These are phyloP conservation scores for Lecanicillium sp. DNA, from an alignment of 2,329 filamentous ascomycete species.

Conservation along the genomic window DNA sequence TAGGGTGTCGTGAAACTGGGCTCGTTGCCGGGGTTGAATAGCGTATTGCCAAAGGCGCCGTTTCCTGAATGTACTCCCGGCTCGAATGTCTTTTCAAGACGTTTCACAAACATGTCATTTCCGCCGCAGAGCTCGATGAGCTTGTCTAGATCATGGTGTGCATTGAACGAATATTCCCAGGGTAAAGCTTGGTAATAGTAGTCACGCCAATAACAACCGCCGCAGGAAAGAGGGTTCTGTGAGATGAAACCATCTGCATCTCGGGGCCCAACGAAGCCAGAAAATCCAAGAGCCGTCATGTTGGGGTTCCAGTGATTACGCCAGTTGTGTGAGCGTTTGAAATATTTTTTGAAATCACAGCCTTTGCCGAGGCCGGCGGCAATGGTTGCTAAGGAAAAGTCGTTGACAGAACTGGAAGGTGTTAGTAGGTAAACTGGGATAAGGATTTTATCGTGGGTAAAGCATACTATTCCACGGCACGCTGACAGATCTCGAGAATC, in stretches of 20 bases:
- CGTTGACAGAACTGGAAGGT: slow-evolving; percentile 44
- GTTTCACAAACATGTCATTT: slow-evolving; percentile 40
- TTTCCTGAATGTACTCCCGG: slow-evolving; percentile 33
- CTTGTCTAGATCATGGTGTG: slow-evolving; percentile 55
- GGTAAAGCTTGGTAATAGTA: slow-evolving; percentile 50
- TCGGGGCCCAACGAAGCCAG: slow-evolving; percentile 58
- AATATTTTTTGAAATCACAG: slow-evolving; percentile 47
- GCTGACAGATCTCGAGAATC: slow-evolving; percentile 52
- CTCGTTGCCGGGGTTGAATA: slow-evolving; percentile 62
- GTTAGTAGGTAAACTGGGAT: background rate
- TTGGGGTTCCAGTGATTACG: slow-evolving; percentile 61
- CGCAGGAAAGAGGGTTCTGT: slow-evolving; percentile 51
- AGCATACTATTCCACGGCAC: slow-evolving; percentile 55
- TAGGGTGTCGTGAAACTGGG: slow-evolving; percentile 60
- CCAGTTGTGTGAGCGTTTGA: slow-evolving; percentile 59
- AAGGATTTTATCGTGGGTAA: background rate
- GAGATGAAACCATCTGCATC: slow-evolving; percentile 39
- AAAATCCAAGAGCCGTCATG: slow-evolving; percentile 49
- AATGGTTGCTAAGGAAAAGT: slow-evolving; percentile 59
- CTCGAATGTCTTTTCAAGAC: slow-evolving; percentile 54
- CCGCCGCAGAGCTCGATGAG: slow-evolving; percentile 50
- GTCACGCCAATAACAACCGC: slow-evolving; percentile 59
- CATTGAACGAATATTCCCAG: slow-evolving; percentile 60
- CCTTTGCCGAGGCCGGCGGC: slow-evolving; percentile 46
- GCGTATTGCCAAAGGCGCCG: slow-evolving; percentile 39